Evolutionary conservation across 108 stramenopile species (phyloP), one percentile per base, ranked within the genome.

Genomic region (Cyclotella choctawhatcheeana): DNA sequence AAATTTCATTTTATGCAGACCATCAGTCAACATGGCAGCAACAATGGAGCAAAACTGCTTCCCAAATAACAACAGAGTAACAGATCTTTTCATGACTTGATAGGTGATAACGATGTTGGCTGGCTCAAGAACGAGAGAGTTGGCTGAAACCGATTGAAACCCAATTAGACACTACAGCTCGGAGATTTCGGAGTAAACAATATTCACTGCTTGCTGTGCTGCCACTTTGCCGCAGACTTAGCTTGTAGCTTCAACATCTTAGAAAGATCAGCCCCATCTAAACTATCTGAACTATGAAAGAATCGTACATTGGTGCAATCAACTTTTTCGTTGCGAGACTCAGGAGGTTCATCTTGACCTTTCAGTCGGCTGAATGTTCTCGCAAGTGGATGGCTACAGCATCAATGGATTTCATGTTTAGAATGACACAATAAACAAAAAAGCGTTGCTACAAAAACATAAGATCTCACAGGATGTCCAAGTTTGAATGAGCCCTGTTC

Each of bases 381-480:
- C 13, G 76, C 67, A 2, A 86, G 63, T 25, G 86, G 83, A 71
- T 82, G 78, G 37, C n/a, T n/a, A n/a, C n/a, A n/a, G n/a, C n/a
- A n/a, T n/a, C n/a, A n/a, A n/a, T n/a, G n/a, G n/a, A n/a, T n/a
- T n/a, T n/a, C n/a, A n/a, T n/a, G n/a, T n/a, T n/a, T n/a, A n/a
- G n/a, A n/a, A n/a, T n/a, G n/a, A n/a, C n/a, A n/a, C n/a, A n/a
- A n/a, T n/a, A n/a, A n/a, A n/a, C n/a, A n/a, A n/a, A n/a, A n/a
- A n/a, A n/a, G n/a, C n/a, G n/a, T n/a, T n/a, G n/a, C n/a, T n/a
- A n/a, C n/a, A n/a, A n/a, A n/a, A n/a, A n/a, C n/a, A n/a, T n/a
- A n/a, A n/a, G n/a, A n/a, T n/a, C n/a, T n/a, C n/a, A n/a, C 0
- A 86, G 61, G 26, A 86, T 60, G 52, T 86, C 86, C 61, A 74